Evolutionary conservation across 257 asterid genomes (phyloP).

Genomic region (Nyctanthes arbortristis): DNA sequence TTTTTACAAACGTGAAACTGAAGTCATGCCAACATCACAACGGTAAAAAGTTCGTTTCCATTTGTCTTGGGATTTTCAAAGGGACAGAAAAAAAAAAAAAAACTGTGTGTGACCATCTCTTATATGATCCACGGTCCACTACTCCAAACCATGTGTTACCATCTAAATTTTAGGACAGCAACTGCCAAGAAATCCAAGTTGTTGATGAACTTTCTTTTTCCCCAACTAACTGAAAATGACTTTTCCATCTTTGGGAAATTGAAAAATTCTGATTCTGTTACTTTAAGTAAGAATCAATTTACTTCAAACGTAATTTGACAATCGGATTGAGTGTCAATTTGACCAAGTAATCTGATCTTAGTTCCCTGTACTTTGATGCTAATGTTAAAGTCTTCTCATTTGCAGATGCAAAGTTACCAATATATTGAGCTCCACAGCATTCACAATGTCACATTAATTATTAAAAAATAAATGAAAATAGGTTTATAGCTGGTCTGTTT

Average conservation of each 20-base stretch:
- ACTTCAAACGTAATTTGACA: not conserved
- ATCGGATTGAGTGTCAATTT: not conserved
- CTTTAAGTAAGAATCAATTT: not conserved
- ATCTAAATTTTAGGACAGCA: conserved; percentile 20
- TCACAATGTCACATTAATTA: no score
- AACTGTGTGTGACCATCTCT: not conserved
- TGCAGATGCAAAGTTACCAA: no score
- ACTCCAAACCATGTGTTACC: conserved; percentile 34
- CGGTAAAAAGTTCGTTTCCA: conserved; percentile 7
- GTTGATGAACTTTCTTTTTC: conserved; percentile 27
- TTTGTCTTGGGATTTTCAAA: conserved; percentile 52
- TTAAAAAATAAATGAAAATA: no score
- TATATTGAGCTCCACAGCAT: no score
- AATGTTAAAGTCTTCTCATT: no score
- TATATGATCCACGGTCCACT: conserved; percentile 38
- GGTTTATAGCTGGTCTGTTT: no score
- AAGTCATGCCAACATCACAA: conserved; percentile 44
- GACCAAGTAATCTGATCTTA: no score
- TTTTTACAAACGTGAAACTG: conserved; percentile 55
- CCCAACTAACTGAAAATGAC: conserved; percentile 42
- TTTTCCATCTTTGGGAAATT: conserved; percentile 1
- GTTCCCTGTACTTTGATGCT: no score
- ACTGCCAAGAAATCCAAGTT: conserved; percentile 22
- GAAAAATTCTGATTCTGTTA: not conserved
- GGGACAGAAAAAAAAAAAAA: not conserved